These are phyloP conservation scores for Zasmidium citrigriseum DNA, from an alignment of 2,329 filamentous ascomycete genomes.

Conservation along the genomic window DNA sequence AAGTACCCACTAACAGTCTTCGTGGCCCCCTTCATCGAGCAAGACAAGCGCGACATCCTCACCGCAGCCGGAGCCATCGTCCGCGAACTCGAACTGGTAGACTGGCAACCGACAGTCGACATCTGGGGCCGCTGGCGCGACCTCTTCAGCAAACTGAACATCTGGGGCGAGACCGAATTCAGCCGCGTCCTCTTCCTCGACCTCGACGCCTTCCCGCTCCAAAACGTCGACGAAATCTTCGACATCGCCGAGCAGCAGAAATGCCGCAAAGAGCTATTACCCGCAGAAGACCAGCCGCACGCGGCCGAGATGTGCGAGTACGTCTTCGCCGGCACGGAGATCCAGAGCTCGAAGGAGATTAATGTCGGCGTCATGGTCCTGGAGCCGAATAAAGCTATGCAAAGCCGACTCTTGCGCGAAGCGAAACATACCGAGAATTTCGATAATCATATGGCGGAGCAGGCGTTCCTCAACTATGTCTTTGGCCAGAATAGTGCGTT, in stretches of 20 bases:
- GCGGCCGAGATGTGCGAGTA: conserved; percentile 22
- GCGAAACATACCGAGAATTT: conserved; percentile 17
- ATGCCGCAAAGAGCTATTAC: conserved; percentile 19
- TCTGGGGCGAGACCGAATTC: conserved; percentile 89
- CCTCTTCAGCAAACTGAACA: conserved; percentile 84
- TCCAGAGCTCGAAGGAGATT: conserved; percentile 18
- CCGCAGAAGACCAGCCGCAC: conserved; percentile 21
- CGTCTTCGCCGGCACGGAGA: conserved; percentile 18
- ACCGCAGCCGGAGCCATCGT: conserved; percentile 23
- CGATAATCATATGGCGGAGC: conserved; percentile 24
- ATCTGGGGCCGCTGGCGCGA: conserved; percentile 21
- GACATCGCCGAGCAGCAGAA: conserved; percentile 16
- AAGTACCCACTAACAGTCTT: conserved; percentile 25
- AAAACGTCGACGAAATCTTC: conserved; percentile 26
- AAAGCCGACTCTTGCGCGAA: conserved; percentile 19
- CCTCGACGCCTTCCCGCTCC: conserved; percentile 60
- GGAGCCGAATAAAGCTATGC: conserved; percentile 24
- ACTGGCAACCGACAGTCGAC: conserved; percentile 17
- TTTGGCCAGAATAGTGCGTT: conserved; percentile 20
- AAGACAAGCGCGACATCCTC: conserved; percentile 21
- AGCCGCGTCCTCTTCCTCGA: conserved; percentile 90
- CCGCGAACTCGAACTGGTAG: conserved; percentile 21
- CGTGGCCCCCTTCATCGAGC: conserved; percentile 22
- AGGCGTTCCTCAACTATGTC: conserved; percentile 22
- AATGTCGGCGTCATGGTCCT: conserved; percentile 26